Conservation (phyloP, 169 alveolate genomes). For the Theileria sp. region DNA sequence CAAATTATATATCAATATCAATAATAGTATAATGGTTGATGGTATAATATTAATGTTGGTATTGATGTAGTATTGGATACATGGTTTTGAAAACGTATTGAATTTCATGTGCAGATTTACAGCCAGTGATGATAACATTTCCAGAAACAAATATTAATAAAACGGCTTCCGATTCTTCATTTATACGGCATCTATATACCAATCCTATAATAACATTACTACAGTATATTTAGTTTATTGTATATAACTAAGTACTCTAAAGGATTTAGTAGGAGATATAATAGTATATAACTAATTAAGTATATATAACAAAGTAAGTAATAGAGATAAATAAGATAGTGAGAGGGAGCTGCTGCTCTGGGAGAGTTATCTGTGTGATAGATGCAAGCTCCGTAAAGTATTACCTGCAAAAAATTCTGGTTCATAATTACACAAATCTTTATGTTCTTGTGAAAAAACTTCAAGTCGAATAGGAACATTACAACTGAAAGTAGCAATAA, state of each 20-base stretch:
- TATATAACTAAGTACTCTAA: neutral
- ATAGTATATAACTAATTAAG: neutral
- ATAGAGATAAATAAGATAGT: too few species aligned
- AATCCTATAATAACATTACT: slow-evolving; percentile 40
- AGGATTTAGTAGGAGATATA: neutral
- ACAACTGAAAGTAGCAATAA: slow-evolving; percentile 97
- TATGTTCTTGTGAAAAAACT: slow-evolving; percentile 89
- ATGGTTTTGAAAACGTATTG: slow-evolving; percentile 87
- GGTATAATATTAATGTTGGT: slow-evolving; percentile 33
- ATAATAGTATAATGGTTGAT: too few species aligned
- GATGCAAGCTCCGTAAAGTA: neutral
- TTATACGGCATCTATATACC: slow-evolving; percentile 69
- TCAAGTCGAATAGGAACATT: slow-evolving; percentile 95
- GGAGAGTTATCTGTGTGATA: too few species aligned
- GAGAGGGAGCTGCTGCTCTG: too few species aligned
- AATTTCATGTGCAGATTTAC: slow-evolving; percentile 90
- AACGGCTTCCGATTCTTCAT: slow-evolving; percentile 87
- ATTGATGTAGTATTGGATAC: slow-evolving; percentile 85
- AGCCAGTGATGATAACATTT: slow-evolving; percentile 97
- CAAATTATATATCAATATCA: too few species aligned
- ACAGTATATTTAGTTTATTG: neutral
- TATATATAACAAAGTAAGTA: too few species aligned
- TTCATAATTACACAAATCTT: slow-evolving; percentile 90
- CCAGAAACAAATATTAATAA: slow-evolving; percentile 96
- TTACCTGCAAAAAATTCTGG: slow-evolving; percentile 99